Evolutionary conservation across 495 filamentous ascomycete genomes (phyloP), one percentile per base, ranked within the genome.

Genomic region (Neurospora terricola): DNA sequence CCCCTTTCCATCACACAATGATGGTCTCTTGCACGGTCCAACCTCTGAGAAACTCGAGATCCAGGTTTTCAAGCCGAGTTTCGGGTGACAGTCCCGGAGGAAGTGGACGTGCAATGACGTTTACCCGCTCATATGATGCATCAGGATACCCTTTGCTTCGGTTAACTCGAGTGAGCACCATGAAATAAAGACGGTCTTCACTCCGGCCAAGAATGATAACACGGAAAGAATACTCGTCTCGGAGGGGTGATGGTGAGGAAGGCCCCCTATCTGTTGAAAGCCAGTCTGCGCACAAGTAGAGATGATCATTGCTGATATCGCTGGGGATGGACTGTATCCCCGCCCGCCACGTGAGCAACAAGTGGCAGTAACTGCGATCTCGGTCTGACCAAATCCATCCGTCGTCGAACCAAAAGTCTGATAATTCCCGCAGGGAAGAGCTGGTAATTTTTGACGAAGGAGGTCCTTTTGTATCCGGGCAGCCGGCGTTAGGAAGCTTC

Each of bases 121-220:
- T 48, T 0, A 48, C 43, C 43, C 43, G 43, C 43, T 11, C 43
- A 12, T 48, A 23, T 0, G 43, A 23, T 0, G 43, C 8, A 48
- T 12, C 43, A 48, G 43, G 43, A 2, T 48, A 48, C 43, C 43
- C n/a, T 23, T 48, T 0, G n/a, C n/a, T 9, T 12, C 43, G 43
- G 43, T 12, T 0, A 11, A 0, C 43, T 0, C 0, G 9, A 48
- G 43, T 48, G 43, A 48, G 3, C n/a, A 5, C 43, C 43, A 48
- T 48, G n/a, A 48, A 48, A 0, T 48, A 0, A n/a, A 48, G n/a
- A 48, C 0, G 0, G 6, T n/a, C 6, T n/a, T 7, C 18, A 2
- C 16, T 0, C 0, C n/a, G 43, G n/a, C 43, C n/a, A 0, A 48
- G 43, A 48, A 23, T 0, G 2, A 23, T 48, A 2, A 48, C 43